phyloP scores from a whole-genome alignment of 2,329 filamentous ascomycete genomes.

The Aspergillus alliaceus region DNA sequence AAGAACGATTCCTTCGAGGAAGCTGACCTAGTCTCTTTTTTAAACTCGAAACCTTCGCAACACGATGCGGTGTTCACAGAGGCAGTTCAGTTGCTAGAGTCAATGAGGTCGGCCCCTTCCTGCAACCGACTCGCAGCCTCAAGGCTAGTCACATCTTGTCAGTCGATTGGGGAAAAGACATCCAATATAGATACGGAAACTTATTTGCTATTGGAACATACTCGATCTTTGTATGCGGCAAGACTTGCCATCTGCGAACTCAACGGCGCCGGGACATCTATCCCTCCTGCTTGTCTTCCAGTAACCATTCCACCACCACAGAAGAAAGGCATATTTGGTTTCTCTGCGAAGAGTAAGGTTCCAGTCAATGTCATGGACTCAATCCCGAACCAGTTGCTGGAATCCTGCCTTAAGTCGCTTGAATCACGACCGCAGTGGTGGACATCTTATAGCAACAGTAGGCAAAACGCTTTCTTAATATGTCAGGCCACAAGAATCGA shows the following conservation, averaged over 20 bases:
- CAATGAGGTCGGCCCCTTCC: conserved; percentile 47
- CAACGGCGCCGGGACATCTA: conserved; percentile 49
- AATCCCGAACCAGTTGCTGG: conserved; percentile 34
- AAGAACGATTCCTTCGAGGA: conserved; percentile 14
- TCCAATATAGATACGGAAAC: conserved; percentile 23
- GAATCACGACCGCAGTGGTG: conserved; percentile 58
- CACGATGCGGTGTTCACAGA: conserved; percentile 40
- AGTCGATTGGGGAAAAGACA: conserved; percentile 45
- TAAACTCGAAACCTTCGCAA: conserved; percentile 23
- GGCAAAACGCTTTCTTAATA: conserved; percentile 61
- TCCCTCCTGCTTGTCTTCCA: conserved; percentile 54
- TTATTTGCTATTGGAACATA: conserved; percentile 40
- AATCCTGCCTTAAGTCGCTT: conserved; percentile 55
- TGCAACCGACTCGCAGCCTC: conserved; percentile 56
- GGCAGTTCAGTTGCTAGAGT: conserved; percentile 46
- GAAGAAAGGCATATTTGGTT: conserved; percentile 27
- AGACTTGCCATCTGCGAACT: conserved; percentile 65
- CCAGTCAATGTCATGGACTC: conserved; percentile 15
- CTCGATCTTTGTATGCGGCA: conserved; percentile 60
- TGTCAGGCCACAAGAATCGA: conserved; percentile 62
- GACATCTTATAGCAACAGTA: conserved; percentile 64
- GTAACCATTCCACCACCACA: conserved; percentile 45
- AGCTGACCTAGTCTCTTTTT: conserved; percentile 28
- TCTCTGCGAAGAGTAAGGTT: conserved; percentile 21
- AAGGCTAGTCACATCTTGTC: conserved; percentile 55